Base-by-base conservation (phyloP, 1,284 basidiomycete species). In the Cutaneotrichosporon sp. region DNA sequence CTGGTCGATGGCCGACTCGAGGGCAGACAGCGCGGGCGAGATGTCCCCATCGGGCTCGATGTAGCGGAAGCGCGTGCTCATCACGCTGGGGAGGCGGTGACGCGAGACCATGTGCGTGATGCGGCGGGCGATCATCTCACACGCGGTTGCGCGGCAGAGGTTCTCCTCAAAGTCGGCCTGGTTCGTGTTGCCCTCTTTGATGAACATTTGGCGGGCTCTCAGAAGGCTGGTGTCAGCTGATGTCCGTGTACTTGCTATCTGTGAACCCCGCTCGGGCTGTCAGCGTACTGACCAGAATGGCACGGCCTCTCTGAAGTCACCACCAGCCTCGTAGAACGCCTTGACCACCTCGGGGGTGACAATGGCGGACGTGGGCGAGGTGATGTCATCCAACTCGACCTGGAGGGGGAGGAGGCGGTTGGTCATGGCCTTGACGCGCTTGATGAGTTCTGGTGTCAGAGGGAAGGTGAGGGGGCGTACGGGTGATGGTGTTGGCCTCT, bases 161-260 rank as follows among this genome's bases (percentile, higher is more conserved):
- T 92, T 92, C 81, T 97, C 94, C 60, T 87, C 92, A 71, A 88
- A 91, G 73, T 95, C 90, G 9, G 91, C 88, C 4, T 81, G 77
- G 60, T 78, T 77, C 34, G 63, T 47, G 43, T 70, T 67, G 11
- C 75, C 75, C 52, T 78, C 81, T 54, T 83, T 85, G 75, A 90
- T 83, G 68, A 95, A 95, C 59, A 89, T 85, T 20, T 86, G 86
- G 58, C 88, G 84, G 0, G 92, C 90, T 50, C 89, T 84, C n/a
- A 95, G 82, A 6, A 95, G 84, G 69, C 88, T 89, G 69, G 89
- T 90, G 0, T 89, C 82, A 57, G 51, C 49, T 16, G 29, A n/a
- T 13, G 18, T 14, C 14, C 20, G 43, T 10, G 10, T 18, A n/a
- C n/a, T n/a, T n/a, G n/a, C 14, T 25, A 42, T 7, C 29, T 29